Evolutionary conservation across 345 rosid species (phyloP), one percentile per base, ranked within the genome.

Genomic region (Linum trigynum): DNA sequence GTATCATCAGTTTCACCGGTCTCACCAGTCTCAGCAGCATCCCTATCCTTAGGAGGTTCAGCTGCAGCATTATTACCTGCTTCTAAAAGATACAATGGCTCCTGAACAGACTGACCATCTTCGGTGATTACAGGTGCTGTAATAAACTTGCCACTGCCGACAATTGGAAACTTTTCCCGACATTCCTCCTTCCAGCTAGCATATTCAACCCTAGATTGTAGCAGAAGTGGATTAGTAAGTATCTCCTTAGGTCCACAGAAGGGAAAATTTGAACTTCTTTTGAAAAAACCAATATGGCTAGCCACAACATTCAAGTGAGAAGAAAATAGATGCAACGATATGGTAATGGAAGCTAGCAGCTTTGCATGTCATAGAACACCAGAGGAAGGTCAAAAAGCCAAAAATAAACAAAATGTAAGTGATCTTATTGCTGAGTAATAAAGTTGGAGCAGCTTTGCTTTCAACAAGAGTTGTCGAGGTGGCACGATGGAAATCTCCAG

Each of bases 91-190:
- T 89, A 94, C 66, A 91, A 66, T 74, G 98, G 98, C 62, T 95
- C 96, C 12, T 69, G 78, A 76, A 84, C 84, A 65, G 99, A 88
- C 70, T 81, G 84, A 67, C 97, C 96, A 64, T 85, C 83, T 58
- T 83, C 91, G 5, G 96, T 83, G 63, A 95, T 85, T 64, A 86
- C 87, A 64, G 99, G 99, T 35, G 99, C 96, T 39, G 99, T 91
- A 55, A 91, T 77, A 69, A 76, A 87, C 43, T 79, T 83, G 35
- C 99, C 97, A 74, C 98, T 91, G 67, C 98, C 99, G 6, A 89
- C 74, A 60, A 91, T 81, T 1, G 97, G 94, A 77, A 89, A 95
- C 72, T 79, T 81, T 71, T 79, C 71, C 14, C 73, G 65, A 69
- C 99, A 91, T 68, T 81, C 98, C 41, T 82, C 82, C 68, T 95